Base-by-base conservation (phyloP, 1,284 basidiomycete species). In the Irpex sp. region DNA sequence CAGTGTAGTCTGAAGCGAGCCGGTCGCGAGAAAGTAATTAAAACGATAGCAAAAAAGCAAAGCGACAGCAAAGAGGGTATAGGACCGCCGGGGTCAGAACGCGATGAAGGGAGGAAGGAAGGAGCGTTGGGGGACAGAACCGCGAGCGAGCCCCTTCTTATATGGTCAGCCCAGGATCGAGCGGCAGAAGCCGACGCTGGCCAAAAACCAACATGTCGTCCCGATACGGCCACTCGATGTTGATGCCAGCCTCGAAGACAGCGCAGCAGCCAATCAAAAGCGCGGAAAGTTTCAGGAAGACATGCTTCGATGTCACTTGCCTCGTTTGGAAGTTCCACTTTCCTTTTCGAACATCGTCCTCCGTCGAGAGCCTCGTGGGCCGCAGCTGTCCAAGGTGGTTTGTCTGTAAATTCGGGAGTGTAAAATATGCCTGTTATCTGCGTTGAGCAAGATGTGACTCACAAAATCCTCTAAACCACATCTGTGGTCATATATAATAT, bases 41-140 rank as follows among this genome's bases (percentile, higher is more conserved):
- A 60, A 47, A 37, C 63, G 69, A 71, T 46, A 65, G 61, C 60
- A 59, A 54, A 68, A 72, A 63, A 72, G 70, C 71, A 73, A 66
- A 59, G 66, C 57, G 69, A 73, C 65, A 70, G 68, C 67, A 66
- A 68, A 39, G 62, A 19, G 64, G 59, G 61, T 55, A 36, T 63
- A 65, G 58, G 69, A 73, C 72, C 72, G 60, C 72, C 72, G 60
- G 72, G 72, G 71, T 65, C 72, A 66, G 65, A 66, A 63, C 64
- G 57, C 60, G 57, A 58, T 68, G 63, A 61, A 60, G 66, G 65
- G 58, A 58, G 59, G 59, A 62, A 57, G 60, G 61, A 67, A 66
- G 61, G 68, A 50, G 64, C 61, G 67, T 60, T 62, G 59, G 65
- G 47, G 39, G 65, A 51, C 64, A 67, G 62, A 56, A 59, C 59